Percentiles rank a stretch among this genome's conserved stretches.
Evolutionary conservation across 306 rosid genomes (phyloP).

Genomic region (Vigna nakashimae): DNA sequence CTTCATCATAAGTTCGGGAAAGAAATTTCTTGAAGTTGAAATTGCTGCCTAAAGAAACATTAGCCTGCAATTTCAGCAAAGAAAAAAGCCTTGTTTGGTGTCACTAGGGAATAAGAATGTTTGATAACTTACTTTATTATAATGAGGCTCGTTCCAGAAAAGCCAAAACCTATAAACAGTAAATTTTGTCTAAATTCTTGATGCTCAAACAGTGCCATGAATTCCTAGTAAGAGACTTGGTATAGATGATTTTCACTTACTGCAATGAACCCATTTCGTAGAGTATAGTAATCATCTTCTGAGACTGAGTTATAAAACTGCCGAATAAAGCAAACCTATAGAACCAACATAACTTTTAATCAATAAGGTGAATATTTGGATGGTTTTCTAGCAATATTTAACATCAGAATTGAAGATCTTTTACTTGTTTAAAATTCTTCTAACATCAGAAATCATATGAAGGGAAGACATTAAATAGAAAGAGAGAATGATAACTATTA

Average conservation of each 20-base stretch:
- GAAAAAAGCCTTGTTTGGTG: constrained; percentile 6
- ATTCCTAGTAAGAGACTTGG: constrained; percentile 14
- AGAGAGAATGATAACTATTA: background rate
- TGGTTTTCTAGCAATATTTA: background rate
- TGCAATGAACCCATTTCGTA: constrained; percentile 68
- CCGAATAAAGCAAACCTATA: constrained; percentile 60
- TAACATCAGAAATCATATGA: background rate
- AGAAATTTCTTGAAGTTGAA: constrained; percentile 73
- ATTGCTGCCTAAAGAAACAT: constrained; percentile 52
- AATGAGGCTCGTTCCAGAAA: background rate
- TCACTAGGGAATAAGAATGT: background rate
- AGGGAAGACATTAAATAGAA: background rate
- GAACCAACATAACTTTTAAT: background rate
- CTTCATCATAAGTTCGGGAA: constrained; percentile 64
- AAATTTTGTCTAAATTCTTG: constrained; percentile 6
- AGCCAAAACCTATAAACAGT: constrained; percentile 16
- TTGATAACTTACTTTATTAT: constrained; percentile 3
- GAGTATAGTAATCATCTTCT: constrained; percentile 70
- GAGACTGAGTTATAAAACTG: constrained; percentile 69
- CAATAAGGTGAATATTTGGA: background rate
- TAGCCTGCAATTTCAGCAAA: constrained; percentile 54
- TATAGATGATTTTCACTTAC: constrained; percentile 50
- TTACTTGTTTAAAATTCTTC: background rate
- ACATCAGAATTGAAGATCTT: background rate
- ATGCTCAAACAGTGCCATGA: constrained; percentile 23